Conservation (phyloP, 23 red algal genomes). For the Pyropia yezoensis region DNA sequence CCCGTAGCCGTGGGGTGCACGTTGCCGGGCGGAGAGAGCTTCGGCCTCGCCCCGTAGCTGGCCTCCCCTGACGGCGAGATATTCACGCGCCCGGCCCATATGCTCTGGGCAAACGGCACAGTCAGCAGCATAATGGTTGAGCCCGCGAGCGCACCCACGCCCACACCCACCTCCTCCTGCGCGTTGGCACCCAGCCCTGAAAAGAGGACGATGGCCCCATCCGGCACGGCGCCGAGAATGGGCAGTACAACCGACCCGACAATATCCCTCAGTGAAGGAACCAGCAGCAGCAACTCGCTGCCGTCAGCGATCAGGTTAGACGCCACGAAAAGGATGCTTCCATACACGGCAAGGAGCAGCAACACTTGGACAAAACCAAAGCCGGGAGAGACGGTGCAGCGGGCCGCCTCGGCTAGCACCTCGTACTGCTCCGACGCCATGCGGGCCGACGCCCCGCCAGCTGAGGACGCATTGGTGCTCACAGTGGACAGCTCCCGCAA, state of each 20-base stretch:
- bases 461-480: no score
- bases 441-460: no score
- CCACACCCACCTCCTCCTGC: slow-evolving; percentile 59
- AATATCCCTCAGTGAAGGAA: slow-evolving; percentile 38
- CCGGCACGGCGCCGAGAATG: slow-evolving; percentile 64
- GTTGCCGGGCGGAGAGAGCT: slow-evolving; percentile 37
- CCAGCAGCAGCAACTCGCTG: slow-evolving; percentile 51
- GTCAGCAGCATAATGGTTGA: slow-evolving; percentile 71
- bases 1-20: slow-evolving; percentile 19
- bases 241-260: slow-evolving; percentile 74
- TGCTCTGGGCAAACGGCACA: slow-evolving; percentile 50
- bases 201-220: slow-evolving; percentile 66
- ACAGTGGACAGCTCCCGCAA: neutral
- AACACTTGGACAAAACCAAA: slow-evolving; percentile 49
- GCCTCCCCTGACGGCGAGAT: slow-evolving; percentile 18
- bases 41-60: slow-evolving; percentile 12
- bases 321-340: slow-evolving; percentile 47
- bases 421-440: no score
- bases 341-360: slow-evolving; percentile 45
- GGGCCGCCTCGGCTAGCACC: slow-evolving; percentile 7
- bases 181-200: slow-evolving; percentile 61
- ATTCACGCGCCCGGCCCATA: slow-evolving; percentile 44
- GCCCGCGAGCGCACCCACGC: slow-evolving; percentile 61
- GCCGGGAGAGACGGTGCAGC: slow-evolving; percentile 23
- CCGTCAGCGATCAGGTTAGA: slow-evolving; percentile 56